Evolutionary conservation across 352 stramenopile species (phyloP), one percentile per base, ranked within the genome.

Genomic region (Phytophthora lateralis): DNA sequence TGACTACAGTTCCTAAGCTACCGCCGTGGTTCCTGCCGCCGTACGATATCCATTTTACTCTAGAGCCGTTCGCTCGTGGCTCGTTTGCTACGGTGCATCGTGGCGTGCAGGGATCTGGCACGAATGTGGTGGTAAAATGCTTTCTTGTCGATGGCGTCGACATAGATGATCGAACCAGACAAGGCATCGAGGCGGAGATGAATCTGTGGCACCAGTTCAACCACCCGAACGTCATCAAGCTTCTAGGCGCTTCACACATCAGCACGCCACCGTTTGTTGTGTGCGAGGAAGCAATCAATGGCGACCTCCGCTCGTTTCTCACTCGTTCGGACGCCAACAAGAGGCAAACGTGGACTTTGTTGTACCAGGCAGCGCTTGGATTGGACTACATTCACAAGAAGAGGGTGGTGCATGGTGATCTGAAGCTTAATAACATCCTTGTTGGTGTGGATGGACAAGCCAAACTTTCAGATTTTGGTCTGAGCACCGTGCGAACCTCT

Each of bases 331-430:
- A 17, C 1, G 24, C 15, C 2, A 55, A 66, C 56, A 54, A 59
- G 9, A 29, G 10, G 10, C 18, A 26, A 10, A 56, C 66, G 56
- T 71, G 58, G 59, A 32, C 59, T 0, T 21, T 76, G 34, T 15
- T 82, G 39, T 60, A 68, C 45, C 43, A 77, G 14, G 50, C 67
- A 21, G 68, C 65, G 2, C 45, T 76, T 26, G 87, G 81, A 10
- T 54, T 95, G 1, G 21, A 68, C 11, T 74, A 65, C 34, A 54
- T 70, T 9, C 55, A 70, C 35, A 55, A 53, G n/a, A 55, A 49
- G 17, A 35, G 27, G 0, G 48, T 70, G 2, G 55, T 70, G 15
- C 61, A 70, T 10, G 48, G 61, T 10, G 55, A 70, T 11, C 48
- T 65, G 0, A 65, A 65, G 32, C 48, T 65, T n/a, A 65, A 60